Conservation (phyloP, 1,139 yeast species). For the Geotrichum aggregatum region DNA sequence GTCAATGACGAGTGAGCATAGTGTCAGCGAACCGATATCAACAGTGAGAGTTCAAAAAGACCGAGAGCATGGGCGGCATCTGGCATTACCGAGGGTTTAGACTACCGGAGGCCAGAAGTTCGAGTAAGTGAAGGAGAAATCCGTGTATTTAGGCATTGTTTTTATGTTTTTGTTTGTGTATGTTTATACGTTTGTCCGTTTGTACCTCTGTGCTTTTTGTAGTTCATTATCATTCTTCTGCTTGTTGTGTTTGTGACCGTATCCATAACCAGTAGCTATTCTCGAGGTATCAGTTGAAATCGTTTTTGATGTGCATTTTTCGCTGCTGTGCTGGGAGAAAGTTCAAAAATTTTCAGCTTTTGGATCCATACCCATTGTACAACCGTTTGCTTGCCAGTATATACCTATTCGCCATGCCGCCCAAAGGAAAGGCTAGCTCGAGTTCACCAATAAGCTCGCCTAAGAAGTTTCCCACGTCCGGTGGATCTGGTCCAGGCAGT, state of each 20-base stretch:
- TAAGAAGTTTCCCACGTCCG: slow-evolving; percentile 9
- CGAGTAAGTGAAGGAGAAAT: not conserved
- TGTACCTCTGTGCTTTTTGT: too few relatives aligned
- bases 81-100: slow-evolving; percentile 12
- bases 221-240: too few relatives aligned
- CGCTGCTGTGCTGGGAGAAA: not conserved
- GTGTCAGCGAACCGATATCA: slow-evolving; percentile 18
- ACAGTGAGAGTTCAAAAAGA: slow-evolving; percentile 5
- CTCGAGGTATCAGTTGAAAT: too few relatives aligned
- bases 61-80: slow-evolving; percentile 17
- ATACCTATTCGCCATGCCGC: slow-evolving; percentile 14
- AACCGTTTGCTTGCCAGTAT: not conserved
- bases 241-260: too few relatives aligned
- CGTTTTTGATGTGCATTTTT: too few relatives aligned
- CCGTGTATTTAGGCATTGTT: not conserved
- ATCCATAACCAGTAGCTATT: too few relatives aligned
- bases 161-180: not conserved
- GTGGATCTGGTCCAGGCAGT: not conserved
- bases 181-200: not conserved
- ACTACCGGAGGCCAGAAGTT: not conserved
- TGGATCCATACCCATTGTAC: not conserved
- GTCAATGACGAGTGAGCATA: slow-evolving; percentile 16
- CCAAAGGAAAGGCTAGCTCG: slow-evolving; percentile 19
- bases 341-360: not conserved
- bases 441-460: slow-evolving; percentile 12